These are phyloP conservation scores for Truncatella angustata DNA, from an alignment of 2,329 filamentous ascomycete species.

Conservation along the genomic window DNA sequence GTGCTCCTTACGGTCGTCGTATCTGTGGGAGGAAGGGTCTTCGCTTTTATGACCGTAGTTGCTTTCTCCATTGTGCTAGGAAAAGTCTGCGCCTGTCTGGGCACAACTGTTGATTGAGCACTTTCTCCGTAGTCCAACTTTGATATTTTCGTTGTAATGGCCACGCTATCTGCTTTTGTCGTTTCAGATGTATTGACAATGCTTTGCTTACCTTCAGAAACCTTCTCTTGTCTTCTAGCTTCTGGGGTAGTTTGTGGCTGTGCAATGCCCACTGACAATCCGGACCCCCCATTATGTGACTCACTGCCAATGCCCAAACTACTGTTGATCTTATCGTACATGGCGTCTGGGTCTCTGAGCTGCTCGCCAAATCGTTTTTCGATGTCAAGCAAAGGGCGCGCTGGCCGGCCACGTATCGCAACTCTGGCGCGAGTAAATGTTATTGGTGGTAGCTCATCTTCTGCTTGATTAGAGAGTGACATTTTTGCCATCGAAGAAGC, in stretches of 20 bases:
- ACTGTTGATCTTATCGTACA: neutral
- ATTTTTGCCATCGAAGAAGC: slow-evolving; percentile 33
- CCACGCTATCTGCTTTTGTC: slow-evolving; percentile 10
- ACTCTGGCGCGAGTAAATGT: slow-evolving; percentile 16
- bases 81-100: neutral
- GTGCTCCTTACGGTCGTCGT: too few relatives aligned
- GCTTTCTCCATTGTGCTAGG: neutral
- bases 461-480: slow-evolving; percentile 29
- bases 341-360: neutral
- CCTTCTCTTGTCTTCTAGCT: neutral
- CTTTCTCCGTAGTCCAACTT: slow-evolving; percentile 18
- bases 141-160: slow-evolving; percentile 15
- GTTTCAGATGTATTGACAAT: slow-evolving; percentile 6
- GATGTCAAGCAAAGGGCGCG: slow-evolving; percentile 2
- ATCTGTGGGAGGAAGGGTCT: neutral
- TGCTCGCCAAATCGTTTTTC: neutral
- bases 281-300: slow-evolving; percentile 2
- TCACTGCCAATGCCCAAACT: slow-evolving; percentile 7
- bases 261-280: neutral
- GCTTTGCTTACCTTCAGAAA: neutral
- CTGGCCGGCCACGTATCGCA: neutral
- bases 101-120: neutral
- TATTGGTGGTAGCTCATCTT: neutral
- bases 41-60: slow-evolving; percentile 19
- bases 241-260: neutral